Evolutionary conservation across 2,329 filamentous ascomycete species (phyloP).

Genomic region (Fusarium lateritium): DNA sequence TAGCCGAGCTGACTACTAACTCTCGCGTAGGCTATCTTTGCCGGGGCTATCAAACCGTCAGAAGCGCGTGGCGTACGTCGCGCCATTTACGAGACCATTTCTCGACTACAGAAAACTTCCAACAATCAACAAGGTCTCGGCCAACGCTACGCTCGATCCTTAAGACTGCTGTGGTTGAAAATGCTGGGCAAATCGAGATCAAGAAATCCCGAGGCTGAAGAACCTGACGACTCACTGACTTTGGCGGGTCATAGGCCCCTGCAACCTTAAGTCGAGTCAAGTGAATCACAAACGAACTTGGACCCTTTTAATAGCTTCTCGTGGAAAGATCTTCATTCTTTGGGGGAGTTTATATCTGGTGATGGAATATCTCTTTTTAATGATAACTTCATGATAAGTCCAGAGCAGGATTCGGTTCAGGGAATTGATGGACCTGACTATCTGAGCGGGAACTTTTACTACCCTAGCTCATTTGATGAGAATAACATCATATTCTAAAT

Average conservation of each 20-base stretch:
- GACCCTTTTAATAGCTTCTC: slow-evolving; percentile 70
- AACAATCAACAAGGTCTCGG: slow-evolving; percentile 72
- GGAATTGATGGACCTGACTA: slow-evolving; percentile 22
- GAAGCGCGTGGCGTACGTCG: slow-evolving; percentile 70
- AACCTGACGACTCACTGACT: not conserved
- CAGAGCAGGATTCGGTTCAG: slow-evolving; percentile 32
- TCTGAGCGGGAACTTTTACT: slow-evolving; percentile 4
- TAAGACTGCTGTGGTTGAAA: slow-evolving; percentile 72
- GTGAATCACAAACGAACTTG: slow-evolving; percentile 52
- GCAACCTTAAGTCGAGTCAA: slow-evolving; percentile 3
- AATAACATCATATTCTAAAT: slow-evolving; percentile 26
- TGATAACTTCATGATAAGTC: slow-evolving; percentile 29
- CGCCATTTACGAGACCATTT: slow-evolving; percentile 71
- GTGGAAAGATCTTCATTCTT: slow-evolving; percentile 72
- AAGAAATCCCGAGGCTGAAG: not conserved
- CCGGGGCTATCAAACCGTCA: slow-evolving; percentile 69
- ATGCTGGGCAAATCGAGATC: slow-evolving; percentile 38
- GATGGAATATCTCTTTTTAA: slow-evolving; percentile 40
- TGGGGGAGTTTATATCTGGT: slow-evolving; percentile 66
- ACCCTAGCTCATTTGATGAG: not conserved
- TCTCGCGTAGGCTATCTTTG: slow-evolving; percentile 45
- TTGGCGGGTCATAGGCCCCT: not conserved
- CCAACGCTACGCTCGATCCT: slow-evolving; percentile 71
- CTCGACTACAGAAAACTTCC: slow-evolving; percentile 71
- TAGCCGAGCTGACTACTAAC: not conserved